These are phyloP conservation scores for Phylloporus sp. DNA, from an alignment of 768 basidiomycete genomes.

Conservation along the genomic window DNA sequence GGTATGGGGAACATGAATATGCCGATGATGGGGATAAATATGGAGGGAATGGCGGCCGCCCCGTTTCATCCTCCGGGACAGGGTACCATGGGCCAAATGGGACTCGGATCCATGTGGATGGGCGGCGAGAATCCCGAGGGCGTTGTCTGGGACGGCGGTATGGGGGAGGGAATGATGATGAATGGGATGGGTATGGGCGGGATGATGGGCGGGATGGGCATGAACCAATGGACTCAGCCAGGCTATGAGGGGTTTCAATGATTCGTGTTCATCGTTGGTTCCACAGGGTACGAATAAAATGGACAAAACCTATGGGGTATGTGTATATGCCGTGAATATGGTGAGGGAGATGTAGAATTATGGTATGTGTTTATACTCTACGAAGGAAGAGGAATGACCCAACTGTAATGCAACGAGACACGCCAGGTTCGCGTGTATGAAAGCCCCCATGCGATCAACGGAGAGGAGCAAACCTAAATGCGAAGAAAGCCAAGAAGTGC, in stretches of 20 bases:
- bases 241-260: conserved; percentile 32
- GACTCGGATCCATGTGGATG: conserved; percentile 33
- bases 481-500: neutral
- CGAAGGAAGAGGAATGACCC: conserved; percentile 12
- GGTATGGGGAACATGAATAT: conserved; percentile 38
- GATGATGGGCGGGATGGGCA: conserved; percentile 36
- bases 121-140: conserved; percentile 30
- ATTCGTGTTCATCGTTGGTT: conserved; percentile 1
- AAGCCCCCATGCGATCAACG: conserved; percentile 13
- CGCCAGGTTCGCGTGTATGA: neutral
- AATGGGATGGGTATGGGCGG: conserved; percentile 35
- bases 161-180: conserved; percentile 44
- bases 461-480: conserved; percentile 5
- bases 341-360: conserved; percentile 22
- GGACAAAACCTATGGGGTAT: conserved; percentile 21
- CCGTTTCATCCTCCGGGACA: conserved; percentile 23
- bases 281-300: conserved; percentile 5
- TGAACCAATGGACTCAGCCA: conserved; percentile 38
- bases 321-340: conserved; percentile 23
- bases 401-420: conserved; percentile 8
- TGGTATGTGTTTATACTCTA: conserved; percentile 47
- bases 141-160: conserved; percentile 36
- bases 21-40: conserved; percentile 40
- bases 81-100: conserved; percentile 22
- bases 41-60: conserved; percentile 29